Evolutionary conservation across 2,329 filamentous ascomycete species (phyloP).

Genomic region (Paramyrothecium sp.): DNA sequence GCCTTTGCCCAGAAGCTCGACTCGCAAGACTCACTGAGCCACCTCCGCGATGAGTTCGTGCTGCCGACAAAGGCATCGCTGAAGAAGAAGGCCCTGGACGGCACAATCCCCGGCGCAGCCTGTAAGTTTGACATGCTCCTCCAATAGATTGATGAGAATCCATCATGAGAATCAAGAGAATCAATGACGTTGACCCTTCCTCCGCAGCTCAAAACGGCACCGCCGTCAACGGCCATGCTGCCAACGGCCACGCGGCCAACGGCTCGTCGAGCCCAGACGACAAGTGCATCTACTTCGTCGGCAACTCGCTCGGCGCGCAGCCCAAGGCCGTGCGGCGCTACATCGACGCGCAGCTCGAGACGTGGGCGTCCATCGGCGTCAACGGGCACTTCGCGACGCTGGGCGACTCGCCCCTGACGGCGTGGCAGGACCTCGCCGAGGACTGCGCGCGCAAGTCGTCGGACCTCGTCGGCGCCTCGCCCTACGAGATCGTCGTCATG

Average conservation of each 20-base stretch:
- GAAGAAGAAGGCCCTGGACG: constrained; percentile 58
- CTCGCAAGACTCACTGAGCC: constrained; percentile 55
- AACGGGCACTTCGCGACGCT: constrained; percentile 77
- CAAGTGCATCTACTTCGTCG: constrained; percentile 73
- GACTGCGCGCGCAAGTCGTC: constrained; percentile 69
- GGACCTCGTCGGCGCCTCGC: constrained; percentile 70
- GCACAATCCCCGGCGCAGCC: constrained; percentile 37
- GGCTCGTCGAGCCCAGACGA: constrained; percentile 21
- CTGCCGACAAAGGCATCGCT: constrained; percentile 74
- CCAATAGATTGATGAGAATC: no score
- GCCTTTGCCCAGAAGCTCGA: constrained; percentile 56
- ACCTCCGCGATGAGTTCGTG: constrained; percentile 69
- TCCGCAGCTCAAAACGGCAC: constrained; percentile 12
- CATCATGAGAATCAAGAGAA: no score
- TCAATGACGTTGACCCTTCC: constrained; percentile 4
- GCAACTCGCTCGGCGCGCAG: constrained; percentile 86
- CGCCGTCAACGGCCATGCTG: constrained; percentile 13
- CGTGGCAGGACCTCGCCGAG: constrained; percentile 79
- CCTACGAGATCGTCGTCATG: constrained; percentile 81
- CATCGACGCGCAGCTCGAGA: constrained; percentile 71
- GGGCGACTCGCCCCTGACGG: constrained; percentile 63
- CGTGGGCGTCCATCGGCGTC: constrained; percentile 83
- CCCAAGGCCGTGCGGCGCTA: constrained; percentile 66
- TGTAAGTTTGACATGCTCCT: neutral
- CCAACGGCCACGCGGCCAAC: constrained; percentile 16